Conservation (phyloP, 2,329 filamentous ascomycete species). For the Verticillium dahliae region DNA sequence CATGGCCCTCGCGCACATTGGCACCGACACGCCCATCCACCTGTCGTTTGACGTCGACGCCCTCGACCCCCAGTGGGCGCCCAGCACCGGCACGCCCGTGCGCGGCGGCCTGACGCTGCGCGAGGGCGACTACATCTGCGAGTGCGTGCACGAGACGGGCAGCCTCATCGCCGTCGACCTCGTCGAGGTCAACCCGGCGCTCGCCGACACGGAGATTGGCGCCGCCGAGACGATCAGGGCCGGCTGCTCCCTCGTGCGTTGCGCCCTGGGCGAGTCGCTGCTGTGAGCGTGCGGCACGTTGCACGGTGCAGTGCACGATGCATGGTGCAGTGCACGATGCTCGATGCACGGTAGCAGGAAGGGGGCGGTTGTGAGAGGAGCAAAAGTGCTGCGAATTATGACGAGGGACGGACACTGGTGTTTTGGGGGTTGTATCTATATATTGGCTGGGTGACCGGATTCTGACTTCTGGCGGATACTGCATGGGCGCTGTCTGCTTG, state of each 20-base stretch:
- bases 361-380: neutral
- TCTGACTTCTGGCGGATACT: neutral
- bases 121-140: slow-evolving; percentile 96
- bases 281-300: slow-evolving; percentile 42
- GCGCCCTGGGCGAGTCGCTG: slow-evolving; percentile 85
- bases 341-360: no score
- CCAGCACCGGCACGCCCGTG: slow-evolving; percentile 91
- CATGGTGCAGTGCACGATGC: no score
- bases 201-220: slow-evolving; percentile 56
- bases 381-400: neutral
- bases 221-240: slow-evolving; percentile 83
- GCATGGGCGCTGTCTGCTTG: neutral
- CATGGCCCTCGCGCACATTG: slow-evolving; percentile 96
- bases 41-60: slow-evolving; percentile 97
- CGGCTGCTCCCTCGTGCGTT: slow-evolving; percentile 85
- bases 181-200: slow-evolving; percentile 73
- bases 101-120: slow-evolving; percentile 87
- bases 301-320: neutral
- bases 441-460: neutral
- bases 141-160: slow-evolving; percentile 74
- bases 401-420: neutral
- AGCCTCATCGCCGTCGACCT: slow-evolving; percentile 74
- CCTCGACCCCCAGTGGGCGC: slow-evolving; percentile 91
- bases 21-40: slow-evolving; percentile 90
- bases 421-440: neutral